Conservation (phyloP, 2,329 filamentous ascomycete species). For the Cladophialophora chaetospira region DNA sequence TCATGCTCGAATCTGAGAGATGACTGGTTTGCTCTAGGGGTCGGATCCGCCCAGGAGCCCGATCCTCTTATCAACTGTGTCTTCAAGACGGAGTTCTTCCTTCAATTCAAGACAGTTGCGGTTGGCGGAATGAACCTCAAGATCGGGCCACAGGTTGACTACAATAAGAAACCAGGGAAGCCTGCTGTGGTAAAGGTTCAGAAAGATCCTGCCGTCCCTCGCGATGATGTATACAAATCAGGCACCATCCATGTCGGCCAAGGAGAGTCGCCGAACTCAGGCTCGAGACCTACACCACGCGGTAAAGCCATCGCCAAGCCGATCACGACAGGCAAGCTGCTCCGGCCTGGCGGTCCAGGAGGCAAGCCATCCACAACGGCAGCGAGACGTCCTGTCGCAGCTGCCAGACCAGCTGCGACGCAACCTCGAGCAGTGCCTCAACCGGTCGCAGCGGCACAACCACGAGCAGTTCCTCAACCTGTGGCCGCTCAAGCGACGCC, state of each 20-base stretch:
- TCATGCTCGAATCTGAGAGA: constrained; percentile 79
- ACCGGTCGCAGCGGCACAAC: constrained; percentile 1
- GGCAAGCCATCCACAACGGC: constrained; percentile 70
- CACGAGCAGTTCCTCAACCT: constrained; percentile 12
- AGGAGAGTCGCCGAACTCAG: constrained; percentile 80
- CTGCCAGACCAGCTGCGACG: constrained; percentile 39
- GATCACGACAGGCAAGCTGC: constrained; percentile 89
- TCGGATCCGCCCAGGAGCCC: constrained; percentile 86
- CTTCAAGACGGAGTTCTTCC: constrained; percentile 96
- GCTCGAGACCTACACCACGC: constrained; percentile 81
- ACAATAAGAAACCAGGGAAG: constrained; percentile 97
- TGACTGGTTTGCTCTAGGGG: constrained; percentile 93
- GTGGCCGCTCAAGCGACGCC: constrained; percentile 47
- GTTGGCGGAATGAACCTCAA: constrained; percentile 79
- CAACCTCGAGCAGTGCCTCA: constrained; percentile 8
- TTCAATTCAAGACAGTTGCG: constrained; percentile 79
- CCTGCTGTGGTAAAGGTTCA: constrained; percentile 83
- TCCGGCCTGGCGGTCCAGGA: constrained; percentile 84
- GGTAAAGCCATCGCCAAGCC: constrained; percentile 84
- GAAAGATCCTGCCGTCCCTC: constrained; percentile 74
- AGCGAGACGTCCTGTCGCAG: constrained; percentile 37
- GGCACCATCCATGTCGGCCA: constrained; percentile 81
- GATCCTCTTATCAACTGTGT: constrained; percentile 93
- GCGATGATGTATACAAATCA: constrained; percentile 90
- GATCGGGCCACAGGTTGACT: constrained; percentile 82